phyloP scores from a whole-genome alignment of 805 yeast genomes.

The Candida dajiaensis region DNA sequence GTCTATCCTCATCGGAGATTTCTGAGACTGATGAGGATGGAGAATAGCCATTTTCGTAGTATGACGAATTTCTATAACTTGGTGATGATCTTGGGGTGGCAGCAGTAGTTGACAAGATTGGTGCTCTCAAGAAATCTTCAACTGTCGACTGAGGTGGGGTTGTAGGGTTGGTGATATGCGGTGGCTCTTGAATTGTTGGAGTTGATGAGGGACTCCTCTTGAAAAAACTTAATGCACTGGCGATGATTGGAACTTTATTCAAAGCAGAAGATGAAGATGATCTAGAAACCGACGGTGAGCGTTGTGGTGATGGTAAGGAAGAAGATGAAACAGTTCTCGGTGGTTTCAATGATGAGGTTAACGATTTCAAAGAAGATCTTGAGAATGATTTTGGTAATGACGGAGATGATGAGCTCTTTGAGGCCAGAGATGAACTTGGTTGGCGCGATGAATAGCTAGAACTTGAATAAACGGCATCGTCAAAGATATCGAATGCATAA shows the following conservation, averaged over 20 bases:
- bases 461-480: constrained; percentile 50
- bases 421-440: background rate
- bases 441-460: constrained; percentile 4
- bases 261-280: constrained; percentile 16
- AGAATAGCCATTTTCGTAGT: constrained; percentile 9
- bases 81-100: constrained; percentile 8
- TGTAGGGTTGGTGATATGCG: background rate
- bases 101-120: background rate
- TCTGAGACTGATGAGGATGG: constrained; percentile 19
- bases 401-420: background rate
- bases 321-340: background rate
- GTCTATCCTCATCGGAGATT: constrained; percentile 17
- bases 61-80: constrained; percentile 1
- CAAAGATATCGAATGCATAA: constrained; percentile 59
- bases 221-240: constrained; percentile 21
- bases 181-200: constrained; percentile 4
- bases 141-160: constrained; percentile 5
- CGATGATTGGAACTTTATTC: constrained; percentile 18
- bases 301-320: background rate
- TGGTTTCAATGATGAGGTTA: background rate
- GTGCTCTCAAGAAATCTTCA: background rate
- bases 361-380: background rate
- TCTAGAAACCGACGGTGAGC: constrained; percentile 9
- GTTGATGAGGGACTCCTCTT: constrained; percentile 13
- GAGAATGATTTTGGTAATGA: constrained; percentile 1